These are phyloP conservation scores for Dothidotthia symphoricarpi DNA, from an alignment of 2,329 filamentous ascomycete genomes.

Conservation along the genomic window DNA sequence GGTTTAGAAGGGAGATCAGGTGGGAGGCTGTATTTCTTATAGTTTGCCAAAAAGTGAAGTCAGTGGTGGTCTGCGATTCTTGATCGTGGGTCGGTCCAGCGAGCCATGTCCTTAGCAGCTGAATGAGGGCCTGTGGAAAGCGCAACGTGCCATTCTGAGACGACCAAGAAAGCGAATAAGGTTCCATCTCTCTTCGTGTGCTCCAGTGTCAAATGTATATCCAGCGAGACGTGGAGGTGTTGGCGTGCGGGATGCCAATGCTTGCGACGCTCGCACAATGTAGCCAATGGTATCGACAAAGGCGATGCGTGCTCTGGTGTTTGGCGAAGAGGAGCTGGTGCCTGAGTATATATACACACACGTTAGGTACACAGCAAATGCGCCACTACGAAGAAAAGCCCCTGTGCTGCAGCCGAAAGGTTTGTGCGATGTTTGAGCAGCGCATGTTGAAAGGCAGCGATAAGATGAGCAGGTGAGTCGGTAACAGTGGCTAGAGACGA, in stretches of 20 bases:
- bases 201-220: conserved; percentile 37
- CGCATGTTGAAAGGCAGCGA: conserved; percentile 23
- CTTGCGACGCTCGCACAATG: conserved; percentile 12
- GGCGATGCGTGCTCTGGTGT: conserved; percentile 31
- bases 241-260: conserved; percentile 22
- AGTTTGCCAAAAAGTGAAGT: conserved; percentile 21
- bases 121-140: conserved; percentile 40
- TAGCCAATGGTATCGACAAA: conserved; percentile 34
- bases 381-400: conserved; percentile 20
- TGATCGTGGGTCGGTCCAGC: conserved; percentile 24
- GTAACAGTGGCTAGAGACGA: not conserved
- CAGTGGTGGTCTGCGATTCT: conserved; percentile 27
- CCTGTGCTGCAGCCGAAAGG: conserved; percentile 17
- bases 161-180: conserved; percentile 35
- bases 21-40: conserved; percentile 29
- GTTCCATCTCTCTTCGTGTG: conserved; percentile 37
- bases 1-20: conserved; percentile 22
- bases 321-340: conserved; percentile 31
- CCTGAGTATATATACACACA: conserved; percentile 29
- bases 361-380: conserved; percentile 28
- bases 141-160: conserved; percentile 36
- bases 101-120: conserved; percentile 30
- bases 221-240: conserved; percentile 28
- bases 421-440: conserved; percentile 12
- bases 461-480: conserved; percentile 3